Conservation (phyloP, 2,329 filamentous ascomycete genomes). For the Coleophoma crateriformis region DNA sequence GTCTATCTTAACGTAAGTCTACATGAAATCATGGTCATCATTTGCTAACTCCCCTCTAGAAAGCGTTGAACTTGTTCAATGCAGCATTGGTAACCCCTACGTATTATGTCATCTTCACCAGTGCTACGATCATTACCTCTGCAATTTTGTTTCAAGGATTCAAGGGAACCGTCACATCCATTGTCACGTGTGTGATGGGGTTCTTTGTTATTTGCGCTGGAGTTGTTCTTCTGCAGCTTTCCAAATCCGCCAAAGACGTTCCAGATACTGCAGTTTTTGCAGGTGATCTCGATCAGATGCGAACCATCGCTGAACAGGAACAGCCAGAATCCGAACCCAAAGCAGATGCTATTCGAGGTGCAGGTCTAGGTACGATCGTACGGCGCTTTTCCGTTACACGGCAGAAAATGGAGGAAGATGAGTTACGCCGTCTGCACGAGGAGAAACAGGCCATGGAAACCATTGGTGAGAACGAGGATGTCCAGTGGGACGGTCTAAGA, state of each 20-base stretch:
- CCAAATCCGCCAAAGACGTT: slow-evolving; percentile 96
- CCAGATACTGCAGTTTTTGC: slow-evolving; percentile 89
- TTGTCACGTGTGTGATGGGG: slow-evolving; percentile 85
- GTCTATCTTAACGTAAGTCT: slow-evolving; percentile 85
- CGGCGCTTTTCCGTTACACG: slow-evolving; percentile 73
- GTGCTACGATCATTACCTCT: slow-evolving; percentile 88
- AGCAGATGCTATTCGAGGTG: slow-evolving; percentile 88
- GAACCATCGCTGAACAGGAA: slow-evolving; percentile 90
- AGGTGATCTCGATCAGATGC: slow-evolving; percentile 89
- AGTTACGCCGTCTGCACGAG: slow-evolving; percentile 71
- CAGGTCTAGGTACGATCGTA: slow-evolving; percentile 68
- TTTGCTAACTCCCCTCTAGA: slow-evolving; percentile 48
- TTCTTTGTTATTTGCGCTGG: slow-evolving; percentile 93
- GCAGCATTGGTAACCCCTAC: slow-evolving; percentile 95
- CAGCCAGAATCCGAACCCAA: slow-evolving; percentile 96
- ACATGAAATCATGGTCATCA: not conserved
- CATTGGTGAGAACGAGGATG: slow-evolving; percentile 69
- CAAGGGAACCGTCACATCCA: slow-evolving; percentile 75
- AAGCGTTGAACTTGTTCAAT: slow-evolving; percentile 97
- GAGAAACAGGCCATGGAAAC: slow-evolving; percentile 71
- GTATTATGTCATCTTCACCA: slow-evolving; percentile 98
- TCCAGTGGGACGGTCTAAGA: slow-evolving; percentile 87
- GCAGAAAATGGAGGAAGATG: slow-evolving; percentile 72
- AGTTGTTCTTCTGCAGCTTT: slow-evolving; percentile 89
- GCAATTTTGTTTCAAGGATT: slow-evolving; percentile 91